Evolutionary conservation across 192 early-diverging fungal species (phyloP).

Genomic region (Gonapodya prolifera): DNA sequence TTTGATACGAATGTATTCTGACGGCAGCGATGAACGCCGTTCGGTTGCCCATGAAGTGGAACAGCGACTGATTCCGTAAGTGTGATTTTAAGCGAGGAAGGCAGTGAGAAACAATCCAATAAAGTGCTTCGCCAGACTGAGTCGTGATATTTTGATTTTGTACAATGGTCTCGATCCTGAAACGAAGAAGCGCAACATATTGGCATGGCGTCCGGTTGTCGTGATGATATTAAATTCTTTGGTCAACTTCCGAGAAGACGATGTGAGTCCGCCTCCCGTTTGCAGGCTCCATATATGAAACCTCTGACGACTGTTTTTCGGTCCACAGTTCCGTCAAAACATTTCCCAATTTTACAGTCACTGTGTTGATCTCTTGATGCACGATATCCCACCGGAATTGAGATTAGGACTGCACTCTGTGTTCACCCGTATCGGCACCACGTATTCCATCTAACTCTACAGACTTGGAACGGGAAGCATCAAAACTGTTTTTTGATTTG

Average conservation of each 20-base stretch:
- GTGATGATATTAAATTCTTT: slow-evolving; percentile 55
- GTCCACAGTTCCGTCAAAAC: slow-evolving; percentile 38
- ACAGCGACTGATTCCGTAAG: slow-evolving; percentile 51
- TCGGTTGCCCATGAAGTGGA: slow-evolving; percentile 40
- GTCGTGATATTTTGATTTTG: slow-evolving; percentile 42
- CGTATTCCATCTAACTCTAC: neutral
- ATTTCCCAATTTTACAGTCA: slow-evolving; percentile 48
- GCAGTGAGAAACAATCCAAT: neutral
- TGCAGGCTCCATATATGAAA: neutral
- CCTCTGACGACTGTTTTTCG: neutral
- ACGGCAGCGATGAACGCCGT: slow-evolving; percentile 20
- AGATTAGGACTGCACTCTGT: slow-evolving; percentile 31
- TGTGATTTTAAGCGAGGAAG: neutral
- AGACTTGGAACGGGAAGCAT: too few species aligned
- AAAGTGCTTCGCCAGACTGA: slow-evolving; percentile 21
- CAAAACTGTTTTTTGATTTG: neutral
- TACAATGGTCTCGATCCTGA: slow-evolving; percentile 58
- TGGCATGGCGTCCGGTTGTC: slow-evolving; percentile 65
- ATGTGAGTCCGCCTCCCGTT: slow-evolving; percentile 19
- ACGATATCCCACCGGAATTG: slow-evolving; percentile 47
- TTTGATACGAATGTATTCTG: slow-evolving; percentile 59
- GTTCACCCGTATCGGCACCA: slow-evolving; percentile 26
- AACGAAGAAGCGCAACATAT: slow-evolving; percentile 52
- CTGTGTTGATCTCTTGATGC: slow-evolving; percentile 48
- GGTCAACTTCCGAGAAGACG: slow-evolving; percentile 49